A percentile compares a stretch with the other conserved stretches of the same genome.
These are phyloP conservation scores for Pugionium dolabratum DNA, from an alignment of 345 rosid genomes.

Conservation along the genomic window DNA sequence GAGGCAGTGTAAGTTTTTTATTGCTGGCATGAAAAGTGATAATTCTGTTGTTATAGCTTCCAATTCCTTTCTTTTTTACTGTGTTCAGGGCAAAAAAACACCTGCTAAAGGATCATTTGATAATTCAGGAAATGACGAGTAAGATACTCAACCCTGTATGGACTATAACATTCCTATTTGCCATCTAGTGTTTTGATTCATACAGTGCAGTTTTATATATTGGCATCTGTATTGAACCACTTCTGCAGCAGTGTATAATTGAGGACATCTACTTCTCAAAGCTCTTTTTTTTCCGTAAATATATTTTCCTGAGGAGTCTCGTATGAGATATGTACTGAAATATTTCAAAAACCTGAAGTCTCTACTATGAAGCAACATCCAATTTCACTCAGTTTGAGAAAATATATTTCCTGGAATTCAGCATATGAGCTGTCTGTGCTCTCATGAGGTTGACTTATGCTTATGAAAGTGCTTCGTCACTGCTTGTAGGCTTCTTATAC, in stretches of 20 bases:
- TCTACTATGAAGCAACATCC: conserved; percentile 15
- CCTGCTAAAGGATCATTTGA: conserved; percentile 86
- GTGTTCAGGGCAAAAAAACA: conserved; percentile 51
- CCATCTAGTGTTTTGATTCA: conserved; percentile 5
- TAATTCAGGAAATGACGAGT: conserved; percentile 97
- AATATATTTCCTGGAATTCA: neutral
- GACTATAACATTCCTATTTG: neutral
- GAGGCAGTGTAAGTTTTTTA: conserved; percentile 64
- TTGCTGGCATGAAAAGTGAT: conserved; percentile 23
- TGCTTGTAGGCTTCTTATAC: conserved; percentile 78
- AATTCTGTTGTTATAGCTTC: conserved; percentile 10
- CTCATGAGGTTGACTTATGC: conserved; percentile 5
- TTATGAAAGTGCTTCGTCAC: conserved; percentile 19
- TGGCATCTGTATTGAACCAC: conserved; percentile 7
- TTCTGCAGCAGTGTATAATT: neutral
- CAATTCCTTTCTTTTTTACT: conserved; percentile 16
- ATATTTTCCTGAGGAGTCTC: neutral
- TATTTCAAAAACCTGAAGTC: neutral
- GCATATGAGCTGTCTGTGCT: neutral
- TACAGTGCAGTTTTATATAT: conserved; percentile 1
- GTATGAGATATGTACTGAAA: conserved; percentile 9
- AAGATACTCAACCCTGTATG: conserved; percentile 43
- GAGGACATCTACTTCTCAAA: neutral
- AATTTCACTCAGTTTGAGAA: conserved; percentile 7
- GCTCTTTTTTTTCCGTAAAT: neutral